A percentile compares a stretch with the other conserved stretches of the same genome.
Conservation (phyloP, 495 filamentous ascomycete genomes). For the Clohesyomyces aquaticus region DNA sequence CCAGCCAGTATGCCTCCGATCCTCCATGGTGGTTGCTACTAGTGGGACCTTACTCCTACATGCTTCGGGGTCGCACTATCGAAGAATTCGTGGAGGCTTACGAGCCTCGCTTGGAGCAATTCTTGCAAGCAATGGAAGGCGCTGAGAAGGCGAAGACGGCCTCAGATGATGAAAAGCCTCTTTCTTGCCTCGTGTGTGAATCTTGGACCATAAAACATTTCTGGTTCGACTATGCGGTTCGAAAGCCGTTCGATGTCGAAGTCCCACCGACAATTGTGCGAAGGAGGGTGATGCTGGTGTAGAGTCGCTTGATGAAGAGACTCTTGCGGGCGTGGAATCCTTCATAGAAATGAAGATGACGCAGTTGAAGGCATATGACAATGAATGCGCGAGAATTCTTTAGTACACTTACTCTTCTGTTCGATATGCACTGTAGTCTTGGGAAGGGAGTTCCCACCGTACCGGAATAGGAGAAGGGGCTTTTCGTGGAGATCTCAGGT, state of each 20-base stretch:
- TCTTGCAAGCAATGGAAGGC: constrained; percentile 14
- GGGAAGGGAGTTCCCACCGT: too few relatives aligned
- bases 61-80: constrained; percentile 13
- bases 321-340: neutral
- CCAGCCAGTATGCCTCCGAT: constrained; percentile 11
- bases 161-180: constrained; percentile 7
- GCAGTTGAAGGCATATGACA: constrained; percentile 5
- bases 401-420: too few relatives aligned
- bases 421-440: too few relatives aligned
- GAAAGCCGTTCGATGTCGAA: constrained; percentile 20
- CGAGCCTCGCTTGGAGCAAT: constrained; percentile 23
- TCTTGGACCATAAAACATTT: constrained; percentile 50
- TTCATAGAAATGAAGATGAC: neutral
- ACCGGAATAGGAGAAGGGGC: too few relatives aligned
- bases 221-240: constrained; percentile 51
- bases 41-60: constrained; percentile 18
- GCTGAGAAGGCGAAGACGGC: constrained; percentile 1
- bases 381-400: too few relatives aligned
- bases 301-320: constrained; percentile 16
- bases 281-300: constrained; percentile 15
- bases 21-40: constrained; percentile 24
- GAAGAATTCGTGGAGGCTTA: constrained; percentile 20
- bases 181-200: constrained; percentile 22
- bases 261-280: constrained; percentile 9
- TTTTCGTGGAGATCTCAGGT: too few relatives aligned